Evolutionary conservation across 2,329 filamentous ascomycete genomes (phyloP), one percentile per base, ranked within the genome.

Genomic region (Coniella lustricola): DNA sequence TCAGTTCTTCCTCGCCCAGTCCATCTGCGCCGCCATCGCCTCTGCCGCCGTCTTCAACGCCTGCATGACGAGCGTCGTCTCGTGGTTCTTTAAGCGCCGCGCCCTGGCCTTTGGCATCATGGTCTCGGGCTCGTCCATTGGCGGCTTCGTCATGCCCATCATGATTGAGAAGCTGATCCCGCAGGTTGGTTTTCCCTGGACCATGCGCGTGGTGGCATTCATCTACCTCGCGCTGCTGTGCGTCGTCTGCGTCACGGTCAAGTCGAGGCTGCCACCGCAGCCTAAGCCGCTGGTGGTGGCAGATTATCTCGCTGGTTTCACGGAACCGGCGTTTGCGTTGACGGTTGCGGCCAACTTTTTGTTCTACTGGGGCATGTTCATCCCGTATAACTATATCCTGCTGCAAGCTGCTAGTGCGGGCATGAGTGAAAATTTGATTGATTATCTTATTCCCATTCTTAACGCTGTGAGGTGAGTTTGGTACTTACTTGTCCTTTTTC

Each of bases 61-160:
- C 10, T 59, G 60, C 48, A 61, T 63, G 58, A 55, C 59, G 33
- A 65, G 61, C 12, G 57, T 67, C 29, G 62, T 66, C 25, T 69
- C 67, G 1, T 77, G 73, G 72, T 77, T 79, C 56, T 65, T 65
- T 51, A 64, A 65, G 47, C 66, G 64, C 38, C 68, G 74, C 3
- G 73, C 68, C 14, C 61, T 71, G 18, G 75, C 74, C 1, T 64
- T 74, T 5, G 75, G 74, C 3, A 60, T 77, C 48, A 64, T 67
- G 49, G 69, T 72, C 0, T 65, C 70, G 3, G 76, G 76, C 3
- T 72, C 70, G 2, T 73, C 70, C 5, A 54, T 77, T 2, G 75
- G 75, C 8, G 76, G 76, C 20, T 60, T 67, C 39, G 69, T 77
- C 1, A 77, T 85, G 51, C 62, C 84, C 44, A 79, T 85, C 51